These are phyloP conservation scores for Calonectria montana DNA, from an alignment of 2,329 filamentous ascomycete genomes.

Conservation along the genomic window DNA sequence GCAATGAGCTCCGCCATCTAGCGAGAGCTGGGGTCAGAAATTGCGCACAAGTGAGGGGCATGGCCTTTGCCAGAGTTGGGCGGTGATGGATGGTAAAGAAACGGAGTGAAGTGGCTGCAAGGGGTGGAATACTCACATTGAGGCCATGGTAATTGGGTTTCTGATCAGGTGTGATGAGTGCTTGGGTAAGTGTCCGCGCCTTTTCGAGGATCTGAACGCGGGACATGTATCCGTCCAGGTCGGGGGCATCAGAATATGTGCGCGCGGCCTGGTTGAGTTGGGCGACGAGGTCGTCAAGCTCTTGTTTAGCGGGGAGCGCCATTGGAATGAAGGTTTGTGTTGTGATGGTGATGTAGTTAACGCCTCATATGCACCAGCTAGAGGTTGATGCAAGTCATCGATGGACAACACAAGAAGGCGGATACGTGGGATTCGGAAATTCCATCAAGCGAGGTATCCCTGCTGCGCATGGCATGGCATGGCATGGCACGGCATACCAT, in stretches of 20 bases:
- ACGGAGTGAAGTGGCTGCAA: not conserved
- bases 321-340: not conserved
- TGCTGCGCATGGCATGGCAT: not conserved
- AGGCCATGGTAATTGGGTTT: conserved; percentile 48
- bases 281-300: conserved; percentile 35
- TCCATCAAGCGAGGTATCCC: not conserved
- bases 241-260: conserved; percentile 38
- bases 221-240: conserved; percentile 39
- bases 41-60: not conserved
- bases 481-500: not conserved
- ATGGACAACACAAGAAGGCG: not conserved
- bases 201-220: conserved; percentile 43
- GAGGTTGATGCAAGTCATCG: not conserved
- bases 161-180: conserved; percentile 43
- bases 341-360: not conserved
- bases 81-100: not conserved
- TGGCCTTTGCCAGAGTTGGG: not conserved
- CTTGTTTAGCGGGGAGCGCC: conserved; percentile 31
- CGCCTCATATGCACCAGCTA: not conserved
- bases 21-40: not conserved
- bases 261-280: conserved; percentile 32
- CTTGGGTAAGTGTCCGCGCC: conserved; percentile 40
- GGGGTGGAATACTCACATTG: conserved; percentile 36
- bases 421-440: conserved; percentile 7
- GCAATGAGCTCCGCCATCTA: conserved; percentile 47